A percentile compares a stretch with the other conserved stretches of the same genome.
Evolutionary conservation across 306 rosid species (phyloP).

Genomic region (Betula pendula): DNA sequence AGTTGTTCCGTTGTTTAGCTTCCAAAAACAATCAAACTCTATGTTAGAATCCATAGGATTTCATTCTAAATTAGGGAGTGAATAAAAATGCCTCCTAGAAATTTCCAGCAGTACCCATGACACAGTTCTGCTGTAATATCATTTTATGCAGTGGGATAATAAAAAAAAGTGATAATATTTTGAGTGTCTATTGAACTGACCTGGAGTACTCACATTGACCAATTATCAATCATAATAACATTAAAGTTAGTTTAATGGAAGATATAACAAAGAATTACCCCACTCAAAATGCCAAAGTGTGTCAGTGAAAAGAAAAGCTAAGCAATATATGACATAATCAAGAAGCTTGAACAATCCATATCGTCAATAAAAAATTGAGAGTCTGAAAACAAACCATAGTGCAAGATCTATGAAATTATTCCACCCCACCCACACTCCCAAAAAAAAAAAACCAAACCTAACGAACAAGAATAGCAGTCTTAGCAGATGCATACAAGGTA

Average conservation of each 20-base stretch:
- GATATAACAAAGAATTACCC: conserved; percentile 4
- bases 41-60: no score
- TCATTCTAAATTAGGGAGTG: not conserved
- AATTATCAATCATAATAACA: not conserved
- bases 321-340: not conserved
- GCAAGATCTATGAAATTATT: not conserved
- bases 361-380: not conserved
- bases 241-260: not conserved
- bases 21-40: not conserved
- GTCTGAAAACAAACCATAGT: not conserved
- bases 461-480: not conserved
- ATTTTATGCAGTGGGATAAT: not conserved
- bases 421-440: not conserved
- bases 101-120: not conserved
- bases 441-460: not conserved
- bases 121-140: not conserved
- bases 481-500: not conserved
- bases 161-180: not conserved
- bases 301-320: not conserved
- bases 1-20: not conserved
- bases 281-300: not conserved
- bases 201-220: not conserved
- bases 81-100: not conserved
- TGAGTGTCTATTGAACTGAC: not conserved
- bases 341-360: not conserved